These are phyloP conservation scores for Claviceps arundinis DNA, from an alignment of 2,329 filamentous ascomycete species.

Conservation along the genomic window DNA sequence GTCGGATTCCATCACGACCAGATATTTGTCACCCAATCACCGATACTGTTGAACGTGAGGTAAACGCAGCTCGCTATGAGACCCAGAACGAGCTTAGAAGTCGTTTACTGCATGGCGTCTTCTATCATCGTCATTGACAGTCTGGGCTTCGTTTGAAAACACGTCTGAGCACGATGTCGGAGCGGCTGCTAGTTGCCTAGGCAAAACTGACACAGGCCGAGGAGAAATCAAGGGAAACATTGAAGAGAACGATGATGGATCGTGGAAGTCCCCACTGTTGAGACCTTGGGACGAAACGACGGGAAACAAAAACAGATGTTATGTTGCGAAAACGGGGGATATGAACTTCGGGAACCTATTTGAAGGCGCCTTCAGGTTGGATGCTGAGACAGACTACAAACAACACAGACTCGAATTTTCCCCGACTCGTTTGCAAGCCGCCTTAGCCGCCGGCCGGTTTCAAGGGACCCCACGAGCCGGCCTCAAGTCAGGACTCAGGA, in stretches of 20 bases:
- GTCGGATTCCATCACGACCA: constrained; percentile 1
- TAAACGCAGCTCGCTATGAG: no score
- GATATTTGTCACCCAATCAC: neutral
- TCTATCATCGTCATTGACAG: no score
- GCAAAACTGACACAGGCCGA: neutral
- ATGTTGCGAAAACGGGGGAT: constrained; percentile 6
- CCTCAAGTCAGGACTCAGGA: neutral
- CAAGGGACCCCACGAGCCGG: constrained; percentile 25
- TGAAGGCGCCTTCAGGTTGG: neutral
- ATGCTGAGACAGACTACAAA: neutral
- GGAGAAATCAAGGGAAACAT: neutral
- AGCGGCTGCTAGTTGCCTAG: neutral
- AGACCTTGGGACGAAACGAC: constrained; percentile 3
- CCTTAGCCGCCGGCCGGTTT: constrained; percentile 38
- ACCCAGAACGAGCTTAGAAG: no score
- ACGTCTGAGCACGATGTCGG: neutral
- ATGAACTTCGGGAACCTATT: constrained; percentile 4
- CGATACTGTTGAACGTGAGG: neutral
- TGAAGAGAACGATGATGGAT: neutral
- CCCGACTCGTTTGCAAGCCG: neutral
- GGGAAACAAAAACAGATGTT: constrained; percentile 6
- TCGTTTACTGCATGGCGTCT: neutral
- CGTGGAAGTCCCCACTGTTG: neutral
- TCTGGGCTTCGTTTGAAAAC: neutral
- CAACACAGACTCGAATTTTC: neutral